These are phyloP conservation scores for Nakaseomyces sp. DNA, from an alignment of 1,139 yeast genomes.

Conservation along the genomic window DNA sequence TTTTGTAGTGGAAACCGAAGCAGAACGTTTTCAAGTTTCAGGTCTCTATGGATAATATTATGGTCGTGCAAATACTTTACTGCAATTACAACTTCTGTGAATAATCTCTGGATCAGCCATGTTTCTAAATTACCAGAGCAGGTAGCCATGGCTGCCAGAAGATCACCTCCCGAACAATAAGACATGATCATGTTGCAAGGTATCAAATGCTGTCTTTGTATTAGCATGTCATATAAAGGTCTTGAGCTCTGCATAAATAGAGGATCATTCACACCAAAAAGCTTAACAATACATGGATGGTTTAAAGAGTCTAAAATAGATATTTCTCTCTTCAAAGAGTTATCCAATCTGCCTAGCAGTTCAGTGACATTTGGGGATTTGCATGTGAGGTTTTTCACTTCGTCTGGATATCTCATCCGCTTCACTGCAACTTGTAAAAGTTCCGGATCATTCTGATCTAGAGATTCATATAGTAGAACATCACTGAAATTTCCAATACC, in stretches of 20 bases:
- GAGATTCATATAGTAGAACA: constrained; percentile 40
- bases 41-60: constrained; percentile 74
- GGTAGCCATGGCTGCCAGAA: constrained; percentile 51
- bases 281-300: constrained; percentile 38
- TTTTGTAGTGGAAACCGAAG: constrained; percentile 37
- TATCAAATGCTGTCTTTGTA: constrained; percentile 17
- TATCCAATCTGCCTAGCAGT: constrained; percentile 48
- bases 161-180: constrained; percentile 76
- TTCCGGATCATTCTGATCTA: constrained; percentile 15
- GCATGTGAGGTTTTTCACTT: constrained; percentile 10
- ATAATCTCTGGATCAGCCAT: constrained; percentile 47
- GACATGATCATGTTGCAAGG: constrained; percentile 54
- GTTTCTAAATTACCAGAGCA: constrained; percentile 35
- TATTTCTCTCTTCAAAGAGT: constrained; percentile 67
- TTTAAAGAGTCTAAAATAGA: constrained; percentile 43
- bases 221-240: constrained; percentile 21
- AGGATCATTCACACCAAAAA: constrained; percentile 33
- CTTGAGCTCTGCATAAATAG: constrained; percentile 18
- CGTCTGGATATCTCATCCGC: constrained; percentile 27
- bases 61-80: constrained; percentile 63
- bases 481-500: constrained; percentile 57
- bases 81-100: constrained; percentile 61
- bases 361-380: constrained; percentile 23
- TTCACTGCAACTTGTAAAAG: constrained; percentile 32
- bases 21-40: constrained; percentile 74